phyloP scores from a whole-genome alignment of 805 yeast species.

The Ogataea nonfermentans region DNA sequence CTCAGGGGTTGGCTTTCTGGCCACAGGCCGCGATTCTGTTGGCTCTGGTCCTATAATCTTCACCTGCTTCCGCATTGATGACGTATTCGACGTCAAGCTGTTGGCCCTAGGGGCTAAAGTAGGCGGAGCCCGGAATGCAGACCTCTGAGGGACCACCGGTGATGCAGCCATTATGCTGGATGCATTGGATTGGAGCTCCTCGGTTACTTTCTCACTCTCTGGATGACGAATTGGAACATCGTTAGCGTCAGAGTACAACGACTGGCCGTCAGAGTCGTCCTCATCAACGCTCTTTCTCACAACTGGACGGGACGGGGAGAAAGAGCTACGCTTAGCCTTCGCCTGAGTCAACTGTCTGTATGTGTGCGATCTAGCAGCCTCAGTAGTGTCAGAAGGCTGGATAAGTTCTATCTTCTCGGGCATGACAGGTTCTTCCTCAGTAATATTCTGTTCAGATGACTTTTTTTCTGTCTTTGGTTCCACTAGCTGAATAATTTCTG shows the following conservation, averaged over 20 bases:
- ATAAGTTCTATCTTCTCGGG: background rate
- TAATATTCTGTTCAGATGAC: background rate
- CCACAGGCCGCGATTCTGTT: conserved; percentile 6
- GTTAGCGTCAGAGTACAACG: conserved; percentile 30
- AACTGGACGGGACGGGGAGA: conserved; percentile 25
- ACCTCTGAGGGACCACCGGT: conserved; percentile 19
- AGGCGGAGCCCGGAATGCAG: conserved; percentile 12
- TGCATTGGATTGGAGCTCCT: conserved; percentile 20
- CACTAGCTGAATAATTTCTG: conserved; percentile 6
- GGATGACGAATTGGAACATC: conserved; percentile 8
- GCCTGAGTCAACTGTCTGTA: conserved; percentile 21
- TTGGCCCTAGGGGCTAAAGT: conserved; percentile 14
- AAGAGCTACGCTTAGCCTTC: conserved; percentile 1
- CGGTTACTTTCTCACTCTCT: conserved; percentile 27
- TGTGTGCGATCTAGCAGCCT: conserved; percentile 13
- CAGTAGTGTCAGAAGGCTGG: background rate
- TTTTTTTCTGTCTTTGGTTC: background rate
- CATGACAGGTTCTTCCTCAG: background rate
- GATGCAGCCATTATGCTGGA: conserved; percentile 16
- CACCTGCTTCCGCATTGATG: conserved; percentile 25
- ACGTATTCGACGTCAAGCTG: conserved; percentile 22
- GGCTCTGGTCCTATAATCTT: conserved; percentile 18
- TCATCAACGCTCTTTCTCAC: conserved; percentile 17
- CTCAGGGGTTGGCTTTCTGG: conserved; percentile 36
- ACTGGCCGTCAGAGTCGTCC: conserved; percentile 20